Evolutionary conservation across 1,284 basidiomycete species (phyloP), one percentile per base, ranked within the genome.

Genomic region (Cryptococcus sp.): DNA sequence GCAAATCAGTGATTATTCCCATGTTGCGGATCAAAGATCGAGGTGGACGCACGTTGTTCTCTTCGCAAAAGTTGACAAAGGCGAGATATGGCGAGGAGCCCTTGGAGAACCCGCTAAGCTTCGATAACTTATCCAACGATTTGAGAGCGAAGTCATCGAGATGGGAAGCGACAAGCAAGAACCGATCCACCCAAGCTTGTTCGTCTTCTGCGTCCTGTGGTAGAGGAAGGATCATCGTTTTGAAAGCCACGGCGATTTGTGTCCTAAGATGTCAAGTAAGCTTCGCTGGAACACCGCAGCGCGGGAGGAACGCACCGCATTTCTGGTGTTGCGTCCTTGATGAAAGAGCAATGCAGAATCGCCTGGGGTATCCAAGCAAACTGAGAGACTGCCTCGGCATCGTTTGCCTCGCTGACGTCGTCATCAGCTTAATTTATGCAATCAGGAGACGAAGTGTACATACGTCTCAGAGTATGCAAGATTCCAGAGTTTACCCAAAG

Each of bases 351-450:
- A 57, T 80, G 81, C 43, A 90, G 81, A 30, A 99, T 81, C 43
- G 83, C 82, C 38, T 88, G 83, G 0, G 96, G 94, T 61, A 99
- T 98, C 96, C 96, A 99, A 0, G 85, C 86, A 71, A 99, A 97
- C 54, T 95, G 91, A 20, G 82, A 75, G 19, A 88, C 82, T 0
- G 93, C 91, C 0, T 84, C 81, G 0, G 83, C 78, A 60, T 93
- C 90, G 55, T 87, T 86, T 60, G 85, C 88, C 73, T 95, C 92
- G 65, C 92, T 96, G 62, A 8, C 19, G 38, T 20, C 7, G 13
- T 42, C 16, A 39, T 58, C 41, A 61, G 62, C 51, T 30, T 16
- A 16, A 17, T 16, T 22, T 3, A 3, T 52, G 27, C 4, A 15
- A 19, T 5, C 27, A 25, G 17, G 27, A 2, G 20, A 25, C 23